These are phyloP conservation scores for Maudiozyma pseudohumilis DNA, from an alignment of 805 yeast species.

Conservation along the genomic window DNA sequence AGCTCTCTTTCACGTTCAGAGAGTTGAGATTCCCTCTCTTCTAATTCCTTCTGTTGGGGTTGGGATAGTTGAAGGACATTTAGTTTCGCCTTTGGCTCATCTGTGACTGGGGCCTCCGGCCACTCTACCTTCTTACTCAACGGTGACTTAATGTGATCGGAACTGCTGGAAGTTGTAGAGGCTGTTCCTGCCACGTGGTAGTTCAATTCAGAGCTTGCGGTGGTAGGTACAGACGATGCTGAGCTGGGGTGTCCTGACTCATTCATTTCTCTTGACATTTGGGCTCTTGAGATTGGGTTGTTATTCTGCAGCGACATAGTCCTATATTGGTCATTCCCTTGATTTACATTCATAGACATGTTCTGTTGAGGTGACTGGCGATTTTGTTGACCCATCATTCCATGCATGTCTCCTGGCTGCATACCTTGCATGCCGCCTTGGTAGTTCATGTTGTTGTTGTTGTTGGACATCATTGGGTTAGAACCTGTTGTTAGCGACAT, in stretches of 20 bases:
- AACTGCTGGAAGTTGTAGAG: neutral
- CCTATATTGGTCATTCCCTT: neutral
- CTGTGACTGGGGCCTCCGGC: slow-evolving; percentile 2
- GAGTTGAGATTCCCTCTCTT: slow-evolving; percentile 11
- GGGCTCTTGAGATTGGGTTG: neutral
- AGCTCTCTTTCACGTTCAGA: slow-evolving; percentile 10
- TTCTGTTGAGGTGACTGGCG: too few relatives aligned
- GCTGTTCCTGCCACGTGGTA: neutral
- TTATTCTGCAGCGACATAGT: slow-evolving; percentile 1
- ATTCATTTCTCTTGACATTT: neutral
- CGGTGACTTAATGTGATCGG: slow-evolving; percentile 5
- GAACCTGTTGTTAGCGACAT: slow-evolving; percentile 5
- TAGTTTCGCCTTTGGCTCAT: slow-evolving; percentile 10
- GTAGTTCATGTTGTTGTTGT: neutral
- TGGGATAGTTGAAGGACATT: slow-evolving; percentile 20
- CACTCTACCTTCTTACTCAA: slow-evolving; percentile 9
- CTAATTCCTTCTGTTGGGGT: slow-evolving; percentile 18
- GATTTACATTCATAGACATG: too few relatives aligned
- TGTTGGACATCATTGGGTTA: neutral
- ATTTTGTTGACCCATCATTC: too few relatives aligned
- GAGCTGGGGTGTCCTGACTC: neutral
- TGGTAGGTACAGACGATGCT: neutral
- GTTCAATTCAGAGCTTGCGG: neutral
- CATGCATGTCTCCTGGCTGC: too few relatives aligned
- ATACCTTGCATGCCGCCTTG: neutral